Percentiles rank a stretch among this genome's conserved stretches.
Conservation (phyloP, 257 asterid species). For the Scutellaria baicalensis region DNA sequence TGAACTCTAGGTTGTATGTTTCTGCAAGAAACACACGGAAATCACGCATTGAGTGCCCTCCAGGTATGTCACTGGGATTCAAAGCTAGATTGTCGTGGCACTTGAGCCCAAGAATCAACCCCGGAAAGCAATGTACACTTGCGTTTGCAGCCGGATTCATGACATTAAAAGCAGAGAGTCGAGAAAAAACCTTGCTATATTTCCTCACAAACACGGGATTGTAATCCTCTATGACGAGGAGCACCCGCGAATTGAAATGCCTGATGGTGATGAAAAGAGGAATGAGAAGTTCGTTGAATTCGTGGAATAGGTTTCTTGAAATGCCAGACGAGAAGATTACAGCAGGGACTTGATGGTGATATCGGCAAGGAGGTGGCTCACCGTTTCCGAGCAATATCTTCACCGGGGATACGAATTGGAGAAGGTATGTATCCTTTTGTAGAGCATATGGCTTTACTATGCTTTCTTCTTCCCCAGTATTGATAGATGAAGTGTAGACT, state of each 20-base stretch:
- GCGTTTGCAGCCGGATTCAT: constrained; percentile 25
- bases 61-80: constrained; percentile 26
- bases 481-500: background rate
- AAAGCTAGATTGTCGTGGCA: constrained; percentile 39
- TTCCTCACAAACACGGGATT: constrained; percentile 26
- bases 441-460: constrained; percentile 40
- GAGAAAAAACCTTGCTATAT: constrained; percentile 23
- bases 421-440: constrained; percentile 28
- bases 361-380: constrained; percentile 23
- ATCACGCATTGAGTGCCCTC: constrained; percentile 30
- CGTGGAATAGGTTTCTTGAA: constrained; percentile 46
- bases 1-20: constrained; percentile 20
- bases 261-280: constrained; percentile 49
- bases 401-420: constrained; percentile 28
- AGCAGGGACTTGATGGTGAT: constrained; percentile 33
- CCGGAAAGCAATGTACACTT: constrained; percentile 48
- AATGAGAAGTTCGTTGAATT: constrained; percentile 51
- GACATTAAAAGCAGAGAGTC: constrained; percentile 26
- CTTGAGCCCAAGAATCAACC: constrained; percentile 40
- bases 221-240: constrained; percentile 35
- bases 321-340: constrained; percentile 44
- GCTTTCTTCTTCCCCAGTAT: background rate
- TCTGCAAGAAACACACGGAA: constrained; percentile 29
- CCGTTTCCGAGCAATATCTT: constrained; percentile 19
- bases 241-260: constrained; percentile 30